Evolutionary conservation across 352 stramenopile species (phyloP), one percentile per base, ranked within the genome.

Genomic region (Globisporangium orthogonon): DNA sequence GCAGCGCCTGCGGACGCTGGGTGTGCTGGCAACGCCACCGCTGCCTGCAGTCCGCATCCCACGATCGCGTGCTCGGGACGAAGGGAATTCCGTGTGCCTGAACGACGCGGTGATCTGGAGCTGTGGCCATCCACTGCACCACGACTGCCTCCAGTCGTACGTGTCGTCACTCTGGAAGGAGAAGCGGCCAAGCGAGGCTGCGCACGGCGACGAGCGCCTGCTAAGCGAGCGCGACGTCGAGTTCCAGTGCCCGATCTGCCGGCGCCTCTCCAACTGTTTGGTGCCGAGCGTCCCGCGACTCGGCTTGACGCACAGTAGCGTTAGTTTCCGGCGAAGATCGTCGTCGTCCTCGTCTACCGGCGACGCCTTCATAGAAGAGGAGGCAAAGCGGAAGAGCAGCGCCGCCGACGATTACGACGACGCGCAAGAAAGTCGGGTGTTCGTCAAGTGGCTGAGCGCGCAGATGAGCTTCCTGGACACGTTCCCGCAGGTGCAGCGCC

Each of bases 171-270:
- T 94, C 5, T 89, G 80, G 79, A 82, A 86, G 30, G 67, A 86
- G 37, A 73, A 81, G 52, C 66, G 65, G 37, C 62, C 71, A 4
- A 57, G 81, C 9, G 79, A 86, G 17, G 62, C 68, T 18, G 47
- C 69, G 14, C 71, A 69, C 55, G 66, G 69, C 9, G 78, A 91
- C 43, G 81, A 89, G 35, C 76, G 82, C 0, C 58, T 91, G 29
- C 58, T 91, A 4, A 86, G 75, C 60, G 75, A 89, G 54, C 73
- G 76, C 2, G 77, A 90, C 44, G 65, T 74, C 41, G 81, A 94
- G 61, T 94, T 91, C 56, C 60, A 87, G 41, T 94, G 84, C 56
- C 84, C 84, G 3, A 78, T 91, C 15, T 94, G 84, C 47, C 72
- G 84, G 14, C 74, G 84, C 9, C 66, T 94, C 6, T 87, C 79